Evolutionary conservation across 371 early-diverging fungal genomes (phyloP).

Genomic region (Syncephalastrum contaminatum): DNA sequence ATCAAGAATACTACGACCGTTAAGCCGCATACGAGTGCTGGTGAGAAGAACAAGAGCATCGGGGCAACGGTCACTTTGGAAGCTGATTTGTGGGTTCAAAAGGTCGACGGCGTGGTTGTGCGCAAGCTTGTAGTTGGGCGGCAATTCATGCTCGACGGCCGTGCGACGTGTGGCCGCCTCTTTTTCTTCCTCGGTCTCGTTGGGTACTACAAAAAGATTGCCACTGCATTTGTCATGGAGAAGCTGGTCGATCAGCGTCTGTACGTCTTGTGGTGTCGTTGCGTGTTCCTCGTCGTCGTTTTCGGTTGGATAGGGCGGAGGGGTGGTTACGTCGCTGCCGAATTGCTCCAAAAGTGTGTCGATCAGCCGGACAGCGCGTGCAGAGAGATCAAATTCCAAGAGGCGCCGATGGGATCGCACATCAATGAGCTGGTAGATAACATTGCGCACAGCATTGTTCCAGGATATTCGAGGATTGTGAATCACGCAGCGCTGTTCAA

Average conservation of each 20-base stretch:
- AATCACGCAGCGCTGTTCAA: conserved; percentile 2
- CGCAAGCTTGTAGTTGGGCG: no score
- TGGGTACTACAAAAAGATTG: conserved; percentile 40
- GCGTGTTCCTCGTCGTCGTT: background rate
- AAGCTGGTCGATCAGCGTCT: no score
- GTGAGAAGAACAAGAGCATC: background rate
- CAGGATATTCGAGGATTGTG: conserved; percentile 6
- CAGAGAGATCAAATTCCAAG: conserved; percentile 1
- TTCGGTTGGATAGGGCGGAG: no score
- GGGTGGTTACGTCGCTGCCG: background rate
- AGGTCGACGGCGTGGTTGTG: background rate
- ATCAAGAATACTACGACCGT: background rate
- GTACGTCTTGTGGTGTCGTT: background rate
- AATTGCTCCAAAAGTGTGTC: conserved; percentile 9
- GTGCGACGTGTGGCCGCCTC: conserved; percentile 1
- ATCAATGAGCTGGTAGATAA: conserved; percentile 2
- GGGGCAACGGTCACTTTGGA: background rate
- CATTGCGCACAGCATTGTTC: conserved; percentile 6
- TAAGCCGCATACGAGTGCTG: background rate
- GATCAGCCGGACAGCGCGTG: background rate
- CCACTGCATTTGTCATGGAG: no score
- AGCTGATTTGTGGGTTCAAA: background rate
- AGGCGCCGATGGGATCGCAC: background rate
- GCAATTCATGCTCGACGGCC: conserved; percentile 12
- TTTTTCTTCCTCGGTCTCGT: conserved; percentile 43